These are phyloP conservation scores for Musa balbisiana DNA, from an alignment of 202 grass and related monocot species.

Conservation along the genomic window DNA sequence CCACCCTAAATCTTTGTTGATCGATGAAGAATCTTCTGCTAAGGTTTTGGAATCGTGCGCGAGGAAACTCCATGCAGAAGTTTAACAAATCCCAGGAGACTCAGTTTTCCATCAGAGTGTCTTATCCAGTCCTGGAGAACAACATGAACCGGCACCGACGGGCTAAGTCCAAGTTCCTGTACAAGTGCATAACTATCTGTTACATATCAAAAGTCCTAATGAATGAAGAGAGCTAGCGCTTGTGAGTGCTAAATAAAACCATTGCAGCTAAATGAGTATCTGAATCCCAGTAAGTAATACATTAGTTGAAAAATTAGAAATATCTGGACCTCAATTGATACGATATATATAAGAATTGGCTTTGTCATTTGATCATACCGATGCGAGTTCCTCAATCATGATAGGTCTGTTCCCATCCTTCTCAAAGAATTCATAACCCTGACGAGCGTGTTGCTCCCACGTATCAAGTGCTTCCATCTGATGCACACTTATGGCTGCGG, in stretches of 20 bases:
- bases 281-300: too few species aligned
- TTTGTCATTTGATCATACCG: constrained; percentile 36
- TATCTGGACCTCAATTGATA: background rate
- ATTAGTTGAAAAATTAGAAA: background rate
- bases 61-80: constrained; percentile 88
- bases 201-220: background rate
- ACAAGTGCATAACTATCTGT: constrained; percentile 13
- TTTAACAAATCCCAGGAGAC: constrained; percentile 97
- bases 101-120: constrained; percentile 85
- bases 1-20: constrained; percentile 26
- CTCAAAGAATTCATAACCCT: constrained; percentile 79
- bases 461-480: constrained; percentile 96
- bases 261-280: too few species aligned
- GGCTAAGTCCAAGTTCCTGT: constrained; percentile 90
- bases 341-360: background rate
- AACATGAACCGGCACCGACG: constrained; percentile 85
- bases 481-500: constrained; percentile 81
- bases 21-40: constrained; percentile 31
- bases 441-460: constrained; percentile 89
- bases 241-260: too few species aligned
- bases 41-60: constrained; percentile 64
- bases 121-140: constrained; percentile 99
- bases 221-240: too few species aligned
- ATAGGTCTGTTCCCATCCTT: constrained; percentile 96
- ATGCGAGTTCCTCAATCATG: constrained; percentile 94